Base-by-base conservation (phyloP, 2,329 filamentous ascomycete species). In the Xylaria polymorpha region DNA sequence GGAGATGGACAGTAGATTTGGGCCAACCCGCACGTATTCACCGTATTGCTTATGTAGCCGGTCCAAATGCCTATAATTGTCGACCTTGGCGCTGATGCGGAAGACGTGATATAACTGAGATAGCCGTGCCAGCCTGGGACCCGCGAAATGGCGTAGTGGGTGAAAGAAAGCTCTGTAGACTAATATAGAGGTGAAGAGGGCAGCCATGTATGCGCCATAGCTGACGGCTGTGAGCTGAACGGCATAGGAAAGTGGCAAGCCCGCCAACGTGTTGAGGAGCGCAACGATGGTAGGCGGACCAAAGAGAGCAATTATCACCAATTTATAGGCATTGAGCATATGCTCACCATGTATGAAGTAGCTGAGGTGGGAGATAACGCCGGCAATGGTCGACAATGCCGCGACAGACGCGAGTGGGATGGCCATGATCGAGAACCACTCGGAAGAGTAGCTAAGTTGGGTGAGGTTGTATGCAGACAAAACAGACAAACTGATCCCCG, bases 301-400 rank as follows among this genome's bases (percentile, higher is more conserved):
- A 1, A 64, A 44, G 43, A 71, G 20, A 25, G 65, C 65, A 14
- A 59, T 29, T 41, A 68, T 56, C 7, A 70, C 61, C 37, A 68
- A 61, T n/a, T 6, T 58, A 9, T 64, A 64, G 15, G 67, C 69
- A 22, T 59, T 64, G 46, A 70, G 66, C 61, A 66, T 68, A 51
- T 73, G 71, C 48, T 73, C 69, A 10, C 71, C 71, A 59, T 39
- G 67, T 35, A 71, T 68, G 44, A 73, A 73, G 55, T 68, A 69
- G 50, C 22, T 29, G 4, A 64, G 63, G 57, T 70, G 67, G 4
- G 71, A 72, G 39, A 64, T 43, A n/a, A 71, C 39, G 37, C 71
- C 71, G 12, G 61, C 67, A 12, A 53, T 14, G 20, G 64, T 55
- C 25, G 67, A 64, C 32, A 60, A 43, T 32, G 55, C 56, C 18